phyloP scores from a whole-genome alignment of 129 eudicot genomes.

The Gnaphalium uliginosum region DNA sequence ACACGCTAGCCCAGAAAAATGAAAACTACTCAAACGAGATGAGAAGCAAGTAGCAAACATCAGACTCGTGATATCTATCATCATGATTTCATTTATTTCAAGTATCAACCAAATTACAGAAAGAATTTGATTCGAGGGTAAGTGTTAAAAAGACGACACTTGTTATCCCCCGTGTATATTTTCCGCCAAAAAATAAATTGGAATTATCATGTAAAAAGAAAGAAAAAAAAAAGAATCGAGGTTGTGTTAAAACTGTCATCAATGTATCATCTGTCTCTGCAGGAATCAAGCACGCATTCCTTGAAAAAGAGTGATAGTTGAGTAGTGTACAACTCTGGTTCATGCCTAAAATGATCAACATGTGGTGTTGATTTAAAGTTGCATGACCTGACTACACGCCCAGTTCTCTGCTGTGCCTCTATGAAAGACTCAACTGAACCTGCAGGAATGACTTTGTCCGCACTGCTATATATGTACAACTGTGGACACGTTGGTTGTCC shows the following conservation, averaged over 20 bases:
- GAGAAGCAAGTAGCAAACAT: not conserved
- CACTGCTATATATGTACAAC: constrained; percentile 86
- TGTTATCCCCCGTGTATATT: constrained; percentile 27
- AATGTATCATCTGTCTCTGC: constrained; percentile 39
- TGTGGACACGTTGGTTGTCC: constrained; percentile 91
- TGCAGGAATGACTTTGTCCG: constrained; percentile 88
- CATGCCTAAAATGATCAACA: constrained; percentile 88
- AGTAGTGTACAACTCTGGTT: constrained; percentile 73
- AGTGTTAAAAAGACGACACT: constrained; percentile 25
- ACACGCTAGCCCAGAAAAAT: not conserved
- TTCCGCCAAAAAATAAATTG: constrained; percentile 13
- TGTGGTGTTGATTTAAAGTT: constrained; percentile 88
- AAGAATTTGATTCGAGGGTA: constrained; percentile 30
- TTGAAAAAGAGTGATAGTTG: constrained; percentile 81
- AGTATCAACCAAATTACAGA: constrained; percentile 28
- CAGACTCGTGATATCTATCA: not conserved
- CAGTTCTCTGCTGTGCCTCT: constrained; percentile 60
- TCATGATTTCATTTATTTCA: constrained; percentile 21
- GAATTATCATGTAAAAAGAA: constrained; percentile 24
- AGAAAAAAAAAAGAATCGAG: constrained; percentile 21
- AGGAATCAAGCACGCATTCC: constrained; percentile 70
- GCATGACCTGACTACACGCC: constrained; percentile 88
- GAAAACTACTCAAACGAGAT: not conserved
- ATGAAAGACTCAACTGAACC: constrained; percentile 85
- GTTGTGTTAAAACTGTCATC: constrained; percentile 11